Evolutionary conservation across 768 basidiomycete species (phyloP).

Genomic region (Pholiota molesta): DNA sequence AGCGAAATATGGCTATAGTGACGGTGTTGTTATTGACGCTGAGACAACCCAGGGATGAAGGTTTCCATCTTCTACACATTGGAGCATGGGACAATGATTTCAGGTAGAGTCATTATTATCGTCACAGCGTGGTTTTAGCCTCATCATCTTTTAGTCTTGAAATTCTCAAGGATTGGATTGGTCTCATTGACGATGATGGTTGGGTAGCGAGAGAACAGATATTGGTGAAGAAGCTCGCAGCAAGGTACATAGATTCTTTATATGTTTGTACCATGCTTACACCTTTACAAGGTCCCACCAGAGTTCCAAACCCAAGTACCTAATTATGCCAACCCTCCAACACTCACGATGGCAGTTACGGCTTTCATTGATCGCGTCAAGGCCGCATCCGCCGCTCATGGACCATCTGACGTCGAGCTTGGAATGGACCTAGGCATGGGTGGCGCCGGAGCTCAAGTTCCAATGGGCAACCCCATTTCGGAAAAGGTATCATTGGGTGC

Average conservation of each 20-base stretch:
- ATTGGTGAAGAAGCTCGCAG: slow-evolving; percentile 96
- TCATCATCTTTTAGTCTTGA: slow-evolving; percentile 60
- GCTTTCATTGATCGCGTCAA: slow-evolving; percentile 82
- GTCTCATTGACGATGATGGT: slow-evolving; percentile 89
- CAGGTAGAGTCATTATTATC: slow-evolving; percentile 25
- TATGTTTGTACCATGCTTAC: neutral
- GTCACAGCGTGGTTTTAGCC: neutral
- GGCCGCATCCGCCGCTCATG: slow-evolving; percentile 34
- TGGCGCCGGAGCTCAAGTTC: slow-evolving; percentile 52
- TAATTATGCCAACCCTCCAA: slow-evolving; percentile 93
- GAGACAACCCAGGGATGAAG: slow-evolving; percentile 77
- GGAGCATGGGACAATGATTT: slow-evolving; percentile 94
- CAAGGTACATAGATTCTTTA: slow-evolving; percentile 52
- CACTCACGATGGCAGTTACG: slow-evolving; percentile 91
- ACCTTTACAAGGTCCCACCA: slow-evolving; percentile 58
- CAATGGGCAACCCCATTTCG: slow-evolving; percentile 36
- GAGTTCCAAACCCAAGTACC: slow-evolving; percentile 96
- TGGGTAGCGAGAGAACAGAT: slow-evolving; percentile 98
- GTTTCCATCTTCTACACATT: slow-evolving; percentile 92
- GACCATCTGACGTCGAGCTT: slow-evolving; percentile 62
- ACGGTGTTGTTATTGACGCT: slow-evolving; percentile 15
- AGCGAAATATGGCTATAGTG: slow-evolving; percentile 7
- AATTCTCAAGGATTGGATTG: slow-evolving; percentile 89
- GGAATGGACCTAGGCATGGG: slow-evolving; percentile 64
- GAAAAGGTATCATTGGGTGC: slow-evolving; percentile 13